Base-by-base conservation (phyloP, 331 rosid species). In the Stylosanthes scabra region DNA sequence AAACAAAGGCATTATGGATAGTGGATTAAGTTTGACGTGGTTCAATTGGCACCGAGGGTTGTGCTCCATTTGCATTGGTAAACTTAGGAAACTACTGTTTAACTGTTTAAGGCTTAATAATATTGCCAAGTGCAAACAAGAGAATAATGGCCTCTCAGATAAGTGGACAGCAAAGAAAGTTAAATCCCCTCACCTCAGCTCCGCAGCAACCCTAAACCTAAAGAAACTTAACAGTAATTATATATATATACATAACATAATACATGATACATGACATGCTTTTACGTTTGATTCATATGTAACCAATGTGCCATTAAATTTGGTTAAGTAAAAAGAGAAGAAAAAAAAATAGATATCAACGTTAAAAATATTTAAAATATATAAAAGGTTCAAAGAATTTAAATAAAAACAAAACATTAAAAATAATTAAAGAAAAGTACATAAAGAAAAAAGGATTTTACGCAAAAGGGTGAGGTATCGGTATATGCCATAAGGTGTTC, bases 1-100 rank as follows among this genome's bases (percentile, higher is more conserved):
- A 20, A 20, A 31, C 4, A 12, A n/a, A 7, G 31, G 25, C 28
- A 60, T 34, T n/a, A 12, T 60, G 45, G 47, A 25, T 46, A 37
- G 28, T 60, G 25, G 16, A 28, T 62, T 31, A 40, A 63, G 25
- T 63, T 15, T 12, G 20, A 10, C 42, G 58, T 73, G 71, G 59
- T 39, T 65, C 13, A 57, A 16, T 31, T 6, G 37, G 60, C 34
- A 68, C 63, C 63, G 51, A 9, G 75, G 40, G 12, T 41, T 68
- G 64, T 68, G 75, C 63, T 67, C 42, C 15, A 39, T 12, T 49
- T 3, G 25, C 25, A 20, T 20, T 20, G 39, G 60, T 6, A 46
- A 60, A 31, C 4, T 31, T 31, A 31, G 4, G 3, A 31, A 31
- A 31, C 5, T 20, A 20, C 25, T 20, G 25, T 20, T 20, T 20